phyloP scores from a whole-genome alignment of 257 asterid genomes.

The Penstemon eatonii region DNA sequence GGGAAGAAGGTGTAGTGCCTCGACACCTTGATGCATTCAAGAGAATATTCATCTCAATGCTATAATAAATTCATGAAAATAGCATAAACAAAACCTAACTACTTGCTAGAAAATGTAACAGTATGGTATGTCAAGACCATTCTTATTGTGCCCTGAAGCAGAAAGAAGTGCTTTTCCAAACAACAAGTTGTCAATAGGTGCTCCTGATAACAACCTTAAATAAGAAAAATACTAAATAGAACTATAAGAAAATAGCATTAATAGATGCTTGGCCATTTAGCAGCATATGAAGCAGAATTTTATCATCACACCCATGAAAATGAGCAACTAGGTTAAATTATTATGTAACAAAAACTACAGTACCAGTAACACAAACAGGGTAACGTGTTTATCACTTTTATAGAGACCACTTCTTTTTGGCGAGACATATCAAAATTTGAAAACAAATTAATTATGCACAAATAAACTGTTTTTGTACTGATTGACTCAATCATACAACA shows the following conservation, averaged over 20 bases:
- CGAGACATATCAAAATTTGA: neutral
- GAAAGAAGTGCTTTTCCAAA: neutral
- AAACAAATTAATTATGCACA: neutral
- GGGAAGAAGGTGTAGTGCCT: neutral
- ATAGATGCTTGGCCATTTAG: neutral
- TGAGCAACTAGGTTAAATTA: neutral
- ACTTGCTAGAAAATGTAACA: conserved; percentile 5
- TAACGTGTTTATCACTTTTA: neutral
- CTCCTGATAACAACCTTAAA: neutral
- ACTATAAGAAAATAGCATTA: neutral
- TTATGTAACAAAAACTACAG: neutral
- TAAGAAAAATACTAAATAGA: neutral
- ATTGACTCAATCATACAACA: too few relatives aligned
- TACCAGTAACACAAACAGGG: neutral
- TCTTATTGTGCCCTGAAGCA: neutral
- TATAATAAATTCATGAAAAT: neutral
- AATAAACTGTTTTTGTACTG: neutral
- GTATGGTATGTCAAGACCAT: neutral
- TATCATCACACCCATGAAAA: neutral
- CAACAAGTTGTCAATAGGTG: neutral
- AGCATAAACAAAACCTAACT: neutral
- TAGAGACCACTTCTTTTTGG: too few relatives aligned
- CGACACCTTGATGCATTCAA: neutral
- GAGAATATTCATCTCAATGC: neutral
- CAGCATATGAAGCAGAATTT: neutral